Base-by-base conservation (phyloP, 2,329 filamentous ascomycete genomes). In the Helminthosporium solani region DNA sequence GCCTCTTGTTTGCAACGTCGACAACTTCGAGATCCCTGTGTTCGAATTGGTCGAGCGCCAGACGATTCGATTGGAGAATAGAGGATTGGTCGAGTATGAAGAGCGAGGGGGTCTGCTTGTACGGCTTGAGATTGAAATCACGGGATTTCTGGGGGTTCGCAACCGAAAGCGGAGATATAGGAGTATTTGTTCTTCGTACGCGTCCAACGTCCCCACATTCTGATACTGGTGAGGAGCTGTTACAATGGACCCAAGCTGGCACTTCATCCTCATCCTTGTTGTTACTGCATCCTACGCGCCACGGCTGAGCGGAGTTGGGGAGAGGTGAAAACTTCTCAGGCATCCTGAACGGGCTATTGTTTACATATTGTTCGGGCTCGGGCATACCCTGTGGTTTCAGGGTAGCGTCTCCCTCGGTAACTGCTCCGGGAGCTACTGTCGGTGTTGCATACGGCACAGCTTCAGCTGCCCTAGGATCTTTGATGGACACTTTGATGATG, bases 401-500 rank as follows among this genome's bases (percentile, higher is more conserved):
- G 23, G 37, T 9, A 9, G 9, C 5, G 9, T 6, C 9, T 25
- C 6, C 23, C 23, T 9, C 20, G n/a, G 27, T 16, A 5, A 34
- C n/a, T 6, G 16, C 7, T 14, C 15, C 27, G 30, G 14, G 36
- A 25, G 12, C 18, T 23, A 40, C 12, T 21, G 27, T 31, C 19
- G 14, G 19, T 7, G 16, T 31, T 15, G 21, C 33, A 16, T 11
- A 12, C 8, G 31, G 31, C 31, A 33, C 7, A 8, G 23, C 7
- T 20, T 33, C 19, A 18, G 35, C 18, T 20, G 12, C n/a, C n/a
- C 42, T 14, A 7, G 40, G 36, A 5, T 49, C 34, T 14, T 15
- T 28, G 11, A 57, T 37, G 1, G 44, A 30, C 14, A 66, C 47
- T 18, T 56, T 56, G 34, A 70, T 52, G 8, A 8, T 52, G 46